Evolutionary conservation across 2,329 filamentous ascomycete species (phyloP), one percentile per base, ranked within the genome.

Genomic region (Fusarium torulosum): DNA sequence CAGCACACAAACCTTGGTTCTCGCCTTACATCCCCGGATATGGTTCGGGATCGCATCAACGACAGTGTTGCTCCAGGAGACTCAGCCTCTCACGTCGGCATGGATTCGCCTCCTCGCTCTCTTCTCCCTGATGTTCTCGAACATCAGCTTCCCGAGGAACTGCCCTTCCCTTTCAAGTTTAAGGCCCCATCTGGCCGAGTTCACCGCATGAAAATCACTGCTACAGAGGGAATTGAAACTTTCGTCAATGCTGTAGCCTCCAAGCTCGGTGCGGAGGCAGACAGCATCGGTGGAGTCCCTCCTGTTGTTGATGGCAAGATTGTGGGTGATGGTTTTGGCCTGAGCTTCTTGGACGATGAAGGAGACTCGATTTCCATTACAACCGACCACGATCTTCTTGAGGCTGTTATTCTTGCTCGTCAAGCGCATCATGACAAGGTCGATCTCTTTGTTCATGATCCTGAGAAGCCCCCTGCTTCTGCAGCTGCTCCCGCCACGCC

Each of bases 131-230:
- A 79, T 43, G 74, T 75, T 4, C 78, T 78, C 4, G 84, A 90
- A 45, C 44, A 66, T 23, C 85, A 90, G 19, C 81, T 84, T 7
- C 82, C 86, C 2, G 87, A 92, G 73, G 92, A 96, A 69, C 79
- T 88, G 13, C 93, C 95, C 0, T 99, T 98, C 80, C 89, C 95
- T 4, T 99, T 99, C 89, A 99, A 99, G 80, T 99, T 99, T 87
- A 98, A 98, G 84, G 94, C 96, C 3, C 96, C 96, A 2, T 94
- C 93, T 72, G 96, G 95, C 44, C 92, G 96, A 52, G 94, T 98
- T 19, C 96, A 99, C 79, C 90, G 96, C 54, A 82, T 99, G 50
- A 96, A 98, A 75, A 90, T 97, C 27, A 84, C 89, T 53, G 91
- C 94, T 13, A 88, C 91, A 21, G 88, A 93, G 55, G 96, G 96